Conservation (phyloP, 2,329 filamentous ascomycete species). For the Fusarium staphyleae region DNA sequence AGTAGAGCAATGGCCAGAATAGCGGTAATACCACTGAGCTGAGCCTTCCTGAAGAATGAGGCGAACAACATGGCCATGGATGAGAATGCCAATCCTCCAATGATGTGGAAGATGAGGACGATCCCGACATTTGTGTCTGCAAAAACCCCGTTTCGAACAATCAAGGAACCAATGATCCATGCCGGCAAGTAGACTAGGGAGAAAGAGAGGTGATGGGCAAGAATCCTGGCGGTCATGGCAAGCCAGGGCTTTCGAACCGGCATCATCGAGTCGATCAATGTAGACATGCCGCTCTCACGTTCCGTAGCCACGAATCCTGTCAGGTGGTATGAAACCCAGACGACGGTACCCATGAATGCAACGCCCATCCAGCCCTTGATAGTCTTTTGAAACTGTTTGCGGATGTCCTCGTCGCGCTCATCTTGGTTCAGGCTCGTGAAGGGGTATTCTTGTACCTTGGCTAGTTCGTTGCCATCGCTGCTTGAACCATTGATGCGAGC, state of each 20-base stretch:
- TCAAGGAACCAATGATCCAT: slow-evolving; percentile 79
- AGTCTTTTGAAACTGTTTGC: slow-evolving; percentile 71
- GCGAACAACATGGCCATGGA: slow-evolving; percentile 84
- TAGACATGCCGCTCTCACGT: slow-evolving; percentile 85
- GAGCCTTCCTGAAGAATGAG: slow-evolving; percentile 84
- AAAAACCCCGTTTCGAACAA: slow-evolving; percentile 70
- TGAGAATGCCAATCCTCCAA: slow-evolving; percentile 77
- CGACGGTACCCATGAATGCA: slow-evolving; percentile 78
- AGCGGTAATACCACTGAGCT: slow-evolving; percentile 83
- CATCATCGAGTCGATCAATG: slow-evolving; percentile 91
- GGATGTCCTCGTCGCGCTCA: slow-evolving; percentile 71
- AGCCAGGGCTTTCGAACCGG: slow-evolving; percentile 77
- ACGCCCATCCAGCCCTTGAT: slow-evolving; percentile 81
- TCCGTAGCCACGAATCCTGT: slow-evolving; percentile 87
- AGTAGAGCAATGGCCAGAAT: slow-evolving; percentile 77
- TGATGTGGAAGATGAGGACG: slow-evolving; percentile 75
- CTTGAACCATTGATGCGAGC: slow-evolving; percentile 57
- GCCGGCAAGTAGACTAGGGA: slow-evolving; percentile 80
- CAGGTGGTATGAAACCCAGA: slow-evolving; percentile 86
- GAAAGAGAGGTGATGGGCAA: slow-evolving; percentile 83
- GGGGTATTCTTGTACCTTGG: slow-evolving; percentile 67
- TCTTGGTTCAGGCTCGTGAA: slow-evolving; percentile 76
- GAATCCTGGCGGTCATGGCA: slow-evolving; percentile 76
- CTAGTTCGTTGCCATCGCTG: slow-evolving; percentile 49
- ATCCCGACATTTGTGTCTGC: slow-evolving; percentile 67